These are phyloP conservation scores for Pythium guiyangense DNA, from an alignment of 352 stramenopile species.

Conservation along the genomic window DNA sequence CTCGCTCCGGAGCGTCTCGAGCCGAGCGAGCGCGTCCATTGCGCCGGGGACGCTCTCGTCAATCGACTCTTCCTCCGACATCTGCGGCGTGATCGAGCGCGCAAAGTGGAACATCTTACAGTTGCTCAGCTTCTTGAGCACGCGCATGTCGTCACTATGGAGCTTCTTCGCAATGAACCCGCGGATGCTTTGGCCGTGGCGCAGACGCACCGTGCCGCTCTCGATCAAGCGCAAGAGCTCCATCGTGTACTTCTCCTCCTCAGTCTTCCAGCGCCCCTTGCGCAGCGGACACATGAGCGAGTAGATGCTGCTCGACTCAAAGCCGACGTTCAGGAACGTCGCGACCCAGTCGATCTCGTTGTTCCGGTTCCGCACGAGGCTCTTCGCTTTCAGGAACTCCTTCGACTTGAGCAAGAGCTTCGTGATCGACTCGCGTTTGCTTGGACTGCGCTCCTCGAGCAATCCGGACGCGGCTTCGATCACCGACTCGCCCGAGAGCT, in stretches of 20 bases:
- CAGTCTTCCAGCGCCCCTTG: slow-evolving; percentile 68
- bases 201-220: slow-evolving; percentile 49
- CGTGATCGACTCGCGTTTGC: slow-evolving; percentile 39
- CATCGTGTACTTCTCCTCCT: slow-evolving; percentile 75
- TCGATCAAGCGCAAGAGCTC: slow-evolving; percentile 63
- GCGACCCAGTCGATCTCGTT: slow-evolving; percentile 80
- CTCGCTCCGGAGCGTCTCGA: slow-evolving; percentile 57
- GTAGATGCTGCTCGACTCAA: slow-evolving; percentile 70
- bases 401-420: slow-evolving; percentile 62
- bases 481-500: slow-evolving; percentile 7
- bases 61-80: slow-evolving; percentile 48
- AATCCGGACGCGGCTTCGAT: slow-evolving; percentile 12
- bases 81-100: slow-evolving; percentile 49
- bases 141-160: slow-evolving; percentile 79
- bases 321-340: slow-evolving; percentile 69
- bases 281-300: slow-evolving; percentile 67
- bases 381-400: slow-evolving; percentile 54
- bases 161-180: slow-evolving; percentile 71
- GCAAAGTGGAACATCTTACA: slow-evolving; percentile 79
- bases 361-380: slow-evolving; percentile 61
- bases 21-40: slow-evolving; percentile 20
- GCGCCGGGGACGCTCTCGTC: slow-evolving; percentile 35
- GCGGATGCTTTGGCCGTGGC: slow-evolving; percentile 63
- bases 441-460: slow-evolving; percentile 16
- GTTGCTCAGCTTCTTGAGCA: slow-evolving; percentile 83